These are phyloP conservation scores for Oryza longistaminata DNA, from an alignment of 176 grass and related monocot species.

Conservation along the genomic window DNA sequence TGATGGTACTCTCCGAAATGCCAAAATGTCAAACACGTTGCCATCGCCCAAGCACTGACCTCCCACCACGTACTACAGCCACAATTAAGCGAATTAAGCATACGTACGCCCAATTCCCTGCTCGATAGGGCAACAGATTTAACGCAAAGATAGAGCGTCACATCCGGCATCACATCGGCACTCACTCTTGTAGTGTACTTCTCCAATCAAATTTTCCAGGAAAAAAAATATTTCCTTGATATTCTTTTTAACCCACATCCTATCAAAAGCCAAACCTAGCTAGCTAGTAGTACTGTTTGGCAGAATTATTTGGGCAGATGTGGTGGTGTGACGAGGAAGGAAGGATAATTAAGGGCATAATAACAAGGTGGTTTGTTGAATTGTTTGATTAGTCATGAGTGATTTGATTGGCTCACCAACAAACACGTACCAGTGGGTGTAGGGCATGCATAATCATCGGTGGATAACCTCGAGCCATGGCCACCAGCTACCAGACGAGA, in stretches of 20 bases:
- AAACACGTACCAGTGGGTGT: neutral
- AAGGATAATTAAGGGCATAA: neutral
- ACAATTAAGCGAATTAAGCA: neutral
- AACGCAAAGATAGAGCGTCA: neutral
- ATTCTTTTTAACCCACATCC: neutral
- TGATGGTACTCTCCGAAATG: constrained; percentile 7
- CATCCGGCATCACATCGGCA: neutral
- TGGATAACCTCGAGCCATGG: constrained; percentile 12
- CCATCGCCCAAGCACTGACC: neutral
- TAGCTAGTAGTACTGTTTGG: too few species aligned
- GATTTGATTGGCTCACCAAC: constrained; percentile 26
- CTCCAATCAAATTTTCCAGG: neutral
- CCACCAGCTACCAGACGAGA: neutral
- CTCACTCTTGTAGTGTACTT: neutral
- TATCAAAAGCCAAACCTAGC: neutral
- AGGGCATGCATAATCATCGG: neutral
- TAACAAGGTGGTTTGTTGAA: neutral
- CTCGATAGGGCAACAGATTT: neutral
- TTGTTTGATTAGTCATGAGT: neutral
- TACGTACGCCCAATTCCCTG: neutral
- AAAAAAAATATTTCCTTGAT: too few species aligned
- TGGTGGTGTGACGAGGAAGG: neutral
- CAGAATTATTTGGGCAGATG: neutral
- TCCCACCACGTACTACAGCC: neutral
- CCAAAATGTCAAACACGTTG: constrained; percentile 1